These are phyloP conservation scores for Penicillium rolfsii DNA, from an alignment of 2,329 filamentous ascomycete genomes.

Conservation along the genomic window DNA sequence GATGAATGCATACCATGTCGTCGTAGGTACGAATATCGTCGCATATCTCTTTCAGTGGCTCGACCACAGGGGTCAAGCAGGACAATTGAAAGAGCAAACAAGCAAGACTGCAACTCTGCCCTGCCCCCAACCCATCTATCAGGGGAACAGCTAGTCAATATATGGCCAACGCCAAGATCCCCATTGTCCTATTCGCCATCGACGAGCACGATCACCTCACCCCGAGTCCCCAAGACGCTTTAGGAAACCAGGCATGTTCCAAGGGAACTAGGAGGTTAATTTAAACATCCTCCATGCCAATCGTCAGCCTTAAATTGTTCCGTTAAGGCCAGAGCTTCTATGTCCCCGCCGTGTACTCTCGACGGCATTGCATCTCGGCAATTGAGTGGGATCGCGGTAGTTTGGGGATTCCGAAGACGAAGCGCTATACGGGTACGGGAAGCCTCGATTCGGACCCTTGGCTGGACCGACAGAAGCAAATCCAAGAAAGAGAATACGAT, in stretches of 20 bases:
- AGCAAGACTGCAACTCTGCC: neutral
- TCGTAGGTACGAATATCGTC: neutral
- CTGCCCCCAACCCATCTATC: neutral
- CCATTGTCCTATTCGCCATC: constrained; percentile 34
- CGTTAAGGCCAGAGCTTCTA: neutral
- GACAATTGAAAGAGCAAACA: neutral
- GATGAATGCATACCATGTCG: neutral
- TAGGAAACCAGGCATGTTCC: constrained; percentile 14
- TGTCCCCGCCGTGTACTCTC: constrained; percentile 23
- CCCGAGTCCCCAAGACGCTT: constrained; percentile 20
- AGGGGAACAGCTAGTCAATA: constrained; percentile 20
- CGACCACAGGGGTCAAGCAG: neutral
- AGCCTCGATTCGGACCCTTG: neutral
- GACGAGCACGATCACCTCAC: constrained; percentile 39
- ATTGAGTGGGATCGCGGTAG: constrained; percentile 21
- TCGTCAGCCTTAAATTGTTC: constrained; percentile 26
- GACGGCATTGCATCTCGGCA: constrained; percentile 38
- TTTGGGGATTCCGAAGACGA: neutral
- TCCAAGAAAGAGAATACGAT: constrained; percentile 20
- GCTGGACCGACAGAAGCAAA: neutral
- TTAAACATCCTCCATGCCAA: constrained; percentile 23
- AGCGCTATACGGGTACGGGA: constrained; percentile 1
- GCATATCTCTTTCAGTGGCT: neutral
- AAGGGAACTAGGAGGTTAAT: constrained; percentile 23
- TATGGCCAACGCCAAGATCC: constrained; percentile 32